Conservation (phyloP, 179 eudicot genomes). For the Camellia oleifera region DNA sequence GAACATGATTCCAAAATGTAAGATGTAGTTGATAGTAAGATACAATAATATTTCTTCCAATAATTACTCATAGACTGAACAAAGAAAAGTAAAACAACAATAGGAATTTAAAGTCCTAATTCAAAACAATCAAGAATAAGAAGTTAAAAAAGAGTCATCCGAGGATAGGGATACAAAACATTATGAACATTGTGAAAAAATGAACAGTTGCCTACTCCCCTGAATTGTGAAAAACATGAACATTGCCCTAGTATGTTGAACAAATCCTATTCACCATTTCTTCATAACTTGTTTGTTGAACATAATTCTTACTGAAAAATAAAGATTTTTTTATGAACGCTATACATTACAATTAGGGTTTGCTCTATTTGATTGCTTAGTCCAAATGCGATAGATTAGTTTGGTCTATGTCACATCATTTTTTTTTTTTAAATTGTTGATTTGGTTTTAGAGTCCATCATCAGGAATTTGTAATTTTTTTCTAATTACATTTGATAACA, state of each 20-base stretch:
- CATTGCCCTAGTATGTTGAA: conserved; percentile 16
- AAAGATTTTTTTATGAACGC: not conserved
- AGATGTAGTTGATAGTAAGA: too few relatives aligned
- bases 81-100: too few relatives aligned
- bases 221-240: conserved; percentile 1
- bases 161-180: too few relatives aligned
- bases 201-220: conserved; percentile 17
- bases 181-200: not conserved
- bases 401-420: not conserved
- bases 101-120: too few relatives aligned
- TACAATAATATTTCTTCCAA: too few relatives aligned
- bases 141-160: too few relatives aligned
- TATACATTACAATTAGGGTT: not conserved
- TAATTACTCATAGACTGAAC: too few relatives aligned
- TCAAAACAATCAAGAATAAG: too few relatives aligned
- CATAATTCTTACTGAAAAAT: not conserved
- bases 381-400: not conserved
- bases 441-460: not conserved
- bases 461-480: not conserved
- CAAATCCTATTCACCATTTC: conserved; percentile 15
- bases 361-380: too few relatives aligned
- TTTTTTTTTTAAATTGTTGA: not conserved
- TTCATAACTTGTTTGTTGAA: not conserved
- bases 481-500: too few relatives aligned
- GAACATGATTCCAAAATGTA: too few relatives aligned